A percentile compares a stretch with the other conserved stretches of the same genome.
Evolutionary conservation across 2,329 filamentous ascomycete genomes (phyloP).

Genomic region (Celoporthe dispersa): DNA sequence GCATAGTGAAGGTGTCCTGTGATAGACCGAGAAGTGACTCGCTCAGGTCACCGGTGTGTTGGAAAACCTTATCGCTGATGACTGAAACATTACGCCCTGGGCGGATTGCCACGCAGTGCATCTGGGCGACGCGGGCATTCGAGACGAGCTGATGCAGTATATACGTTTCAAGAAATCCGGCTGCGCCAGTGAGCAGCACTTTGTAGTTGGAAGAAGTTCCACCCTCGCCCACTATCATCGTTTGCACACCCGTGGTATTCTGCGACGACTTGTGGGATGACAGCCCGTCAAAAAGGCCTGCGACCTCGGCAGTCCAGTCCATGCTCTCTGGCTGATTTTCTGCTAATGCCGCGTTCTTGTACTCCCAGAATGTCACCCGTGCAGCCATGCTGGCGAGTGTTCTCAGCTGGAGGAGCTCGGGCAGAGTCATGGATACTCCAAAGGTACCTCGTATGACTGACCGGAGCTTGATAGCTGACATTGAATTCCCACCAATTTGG

Average conservation of each 20-base stretch:
- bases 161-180: constrained; percentile 45
- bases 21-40: constrained; percentile 32
- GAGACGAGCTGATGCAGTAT: constrained; percentile 44
- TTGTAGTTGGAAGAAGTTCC: neutral
- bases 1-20: constrained; percentile 6
- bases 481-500: constrained; percentile 45
- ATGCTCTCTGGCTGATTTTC: neutral
- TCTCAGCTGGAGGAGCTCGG: constrained; percentile 42
- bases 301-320: constrained; percentile 32
- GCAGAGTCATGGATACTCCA: constrained; percentile 37
- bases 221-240: neutral
- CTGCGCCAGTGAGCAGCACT: constrained; percentile 43
- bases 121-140: constrained; percentile 36
- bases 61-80: constrained; percentile 21
- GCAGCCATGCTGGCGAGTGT: constrained; percentile 46
- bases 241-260: neutral
- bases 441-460: constrained; percentile 39
- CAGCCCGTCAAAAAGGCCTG: neutral
- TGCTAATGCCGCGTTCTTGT: neutral
- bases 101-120: constrained; percentile 51
- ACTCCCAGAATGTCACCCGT: constrained; percentile 31
- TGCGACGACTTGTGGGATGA: neutral
- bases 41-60: constrained; percentile 36
- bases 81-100: neutral
- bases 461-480: constrained; percentile 45